phyloP scores from a whole-genome alignment of 2,329 filamentous ascomycete species.

The Fusarium annulatum region DNA sequence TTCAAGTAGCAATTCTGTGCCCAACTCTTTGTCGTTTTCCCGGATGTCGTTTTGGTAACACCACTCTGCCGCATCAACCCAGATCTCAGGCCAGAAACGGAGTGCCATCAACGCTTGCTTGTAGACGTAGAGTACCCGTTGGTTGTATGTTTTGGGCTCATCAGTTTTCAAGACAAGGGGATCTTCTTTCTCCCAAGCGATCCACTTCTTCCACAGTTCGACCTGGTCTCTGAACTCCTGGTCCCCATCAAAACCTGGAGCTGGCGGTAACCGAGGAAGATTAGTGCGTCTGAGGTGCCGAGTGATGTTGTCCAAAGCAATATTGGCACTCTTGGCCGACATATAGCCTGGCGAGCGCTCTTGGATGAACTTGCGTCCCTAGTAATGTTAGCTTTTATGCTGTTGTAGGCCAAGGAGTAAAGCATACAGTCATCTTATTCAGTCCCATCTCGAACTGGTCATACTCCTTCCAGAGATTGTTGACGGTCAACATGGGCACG shows the following conservation, averaged over 20 bases:
- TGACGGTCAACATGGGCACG: conserved; percentile 85
- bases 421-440: conserved; percentile 87
- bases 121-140: conserved; percentile 88
- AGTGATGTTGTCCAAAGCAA: conserved; percentile 89
- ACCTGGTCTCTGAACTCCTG: conserved; percentile 87
- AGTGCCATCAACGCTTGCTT: conserved; percentile 94
- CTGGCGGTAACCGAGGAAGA: conserved; percentile 83
- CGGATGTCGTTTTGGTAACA: conserved; percentile 81
- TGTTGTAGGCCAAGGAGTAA: conserved; percentile 8
- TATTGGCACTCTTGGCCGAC: conserved; percentile 92
- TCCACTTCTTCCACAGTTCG: conserved; percentile 91
- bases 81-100: conserved; percentile 94
- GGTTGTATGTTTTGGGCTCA: conserved; percentile 78
- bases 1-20: conserved; percentile 81
- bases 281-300: conserved; percentile 80
- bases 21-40: conserved; percentile 69
- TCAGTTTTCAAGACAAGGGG: conserved; percentile 87
- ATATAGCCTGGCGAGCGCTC: conserved; percentile 94
- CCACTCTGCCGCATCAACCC: conserved; percentile 95
- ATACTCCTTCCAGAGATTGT: conserved; percentile 95
- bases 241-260: conserved; percentile 86
- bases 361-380: conserved; percentile 94
- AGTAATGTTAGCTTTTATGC: conserved; percentile 34
- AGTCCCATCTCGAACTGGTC: conserved; percentile 94
- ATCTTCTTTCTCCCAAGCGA: conserved; percentile 94